phyloP scores from a whole-genome alignment of 352 stramenopile species.

The Phytophthora foliorum region DNA sequence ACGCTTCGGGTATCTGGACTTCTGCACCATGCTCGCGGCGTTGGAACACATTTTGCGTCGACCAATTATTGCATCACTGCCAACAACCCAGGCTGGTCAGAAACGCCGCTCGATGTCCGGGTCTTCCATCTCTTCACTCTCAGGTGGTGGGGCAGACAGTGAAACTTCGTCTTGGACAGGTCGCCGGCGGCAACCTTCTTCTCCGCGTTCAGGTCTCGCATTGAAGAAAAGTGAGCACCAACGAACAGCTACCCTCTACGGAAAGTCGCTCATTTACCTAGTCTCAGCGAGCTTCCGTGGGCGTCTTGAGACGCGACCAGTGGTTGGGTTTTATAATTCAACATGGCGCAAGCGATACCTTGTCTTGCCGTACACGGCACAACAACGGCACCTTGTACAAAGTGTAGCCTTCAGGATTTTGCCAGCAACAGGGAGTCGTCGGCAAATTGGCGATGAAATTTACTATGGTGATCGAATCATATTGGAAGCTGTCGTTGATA shows the following conservation, averaged over 20 bases:
- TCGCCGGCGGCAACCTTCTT: conserved; percentile 34
- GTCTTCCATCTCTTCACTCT: conserved; percentile 64
- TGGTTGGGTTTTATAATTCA: conserved; percentile 84
- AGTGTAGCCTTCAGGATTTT: conserved; percentile 82
- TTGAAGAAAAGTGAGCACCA: conserved; percentile 40
- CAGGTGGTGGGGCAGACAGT: conserved; percentile 45
- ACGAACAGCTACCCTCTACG: conserved; percentile 64
- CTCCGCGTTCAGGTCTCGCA: conserved; percentile 28
- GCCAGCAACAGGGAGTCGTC: conserved; percentile 60
- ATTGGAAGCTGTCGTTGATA: conserved; percentile 59
- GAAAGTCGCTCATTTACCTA: conserved; percentile 74
- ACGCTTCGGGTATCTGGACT: conserved; percentile 87
- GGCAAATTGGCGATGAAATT: conserved; percentile 69
- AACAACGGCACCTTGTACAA: conserved; percentile 75
- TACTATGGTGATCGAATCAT: conserved; percentile 85
- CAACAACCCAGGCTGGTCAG: conserved; percentile 12
- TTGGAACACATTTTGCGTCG: conserved; percentile 67
- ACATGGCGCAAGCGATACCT: conserved; percentile 88
- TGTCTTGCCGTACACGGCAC: conserved; percentile 76
- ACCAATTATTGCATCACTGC: conserved; percentile 26
- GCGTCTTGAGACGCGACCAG: conserved; percentile 75
- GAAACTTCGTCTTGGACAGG: conserved; percentile 40
- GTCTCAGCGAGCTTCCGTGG: conserved; percentile 80
- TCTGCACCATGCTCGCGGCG: conserved; percentile 70
- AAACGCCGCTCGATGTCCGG: conserved; percentile 57